Evolutionary conservation across 1,139 yeast species (phyloP).

Genomic region (Geotrichum australiense): DNA sequence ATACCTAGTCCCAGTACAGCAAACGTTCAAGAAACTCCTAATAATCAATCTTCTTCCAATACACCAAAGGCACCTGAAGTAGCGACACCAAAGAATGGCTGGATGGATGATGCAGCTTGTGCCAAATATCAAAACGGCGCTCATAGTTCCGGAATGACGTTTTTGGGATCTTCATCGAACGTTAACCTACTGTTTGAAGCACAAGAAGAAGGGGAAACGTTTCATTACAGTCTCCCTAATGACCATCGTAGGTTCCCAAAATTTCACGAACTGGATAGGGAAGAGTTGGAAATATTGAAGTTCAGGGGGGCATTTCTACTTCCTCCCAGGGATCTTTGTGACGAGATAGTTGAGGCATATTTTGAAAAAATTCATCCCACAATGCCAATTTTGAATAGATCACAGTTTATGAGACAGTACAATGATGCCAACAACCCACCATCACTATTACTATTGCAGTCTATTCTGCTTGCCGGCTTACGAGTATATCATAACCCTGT

Average conservation of each 20-base stretch:
- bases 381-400: slow-evolving; percentile 64
- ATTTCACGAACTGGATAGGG: slow-evolving; percentile 45
- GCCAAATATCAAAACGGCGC: too few species aligned
- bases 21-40: too few species aligned
- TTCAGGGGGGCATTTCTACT: slow-evolving; percentile 65
- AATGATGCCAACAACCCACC: slow-evolving; percentile 60
- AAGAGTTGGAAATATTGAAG: slow-evolving; percentile 61
- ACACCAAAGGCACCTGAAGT: too few species aligned
- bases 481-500: slow-evolving; percentile 54
- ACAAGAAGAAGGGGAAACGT: slow-evolving; percentile 28
- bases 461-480: slow-evolving; percentile 64
- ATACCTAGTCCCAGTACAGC: too few species aligned
- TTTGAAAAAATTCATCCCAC: slow-evolving; percentile 64
- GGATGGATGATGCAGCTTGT: too few species aligned
- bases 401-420: slow-evolving; percentile 52
- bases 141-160: slow-evolving; percentile 21
- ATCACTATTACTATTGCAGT: slow-evolving; percentile 59
- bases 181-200: slow-evolving; percentile 32
- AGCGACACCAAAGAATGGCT: too few species aligned
- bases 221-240: slow-evolving; percentile 34
- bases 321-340: slow-evolving; percentile 56
- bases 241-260: slow-evolving; percentile 26
- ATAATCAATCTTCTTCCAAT: too few species aligned
- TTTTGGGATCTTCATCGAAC: slow-evolving; percentile 33
- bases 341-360: slow-evolving; percentile 54